Percentiles rank a stretch among this genome's conserved stretches.
phyloP scores from a whole-genome alignment of 495 filamentous ascomycete species.

The Pyrenopolyporus hunteri region DNA sequence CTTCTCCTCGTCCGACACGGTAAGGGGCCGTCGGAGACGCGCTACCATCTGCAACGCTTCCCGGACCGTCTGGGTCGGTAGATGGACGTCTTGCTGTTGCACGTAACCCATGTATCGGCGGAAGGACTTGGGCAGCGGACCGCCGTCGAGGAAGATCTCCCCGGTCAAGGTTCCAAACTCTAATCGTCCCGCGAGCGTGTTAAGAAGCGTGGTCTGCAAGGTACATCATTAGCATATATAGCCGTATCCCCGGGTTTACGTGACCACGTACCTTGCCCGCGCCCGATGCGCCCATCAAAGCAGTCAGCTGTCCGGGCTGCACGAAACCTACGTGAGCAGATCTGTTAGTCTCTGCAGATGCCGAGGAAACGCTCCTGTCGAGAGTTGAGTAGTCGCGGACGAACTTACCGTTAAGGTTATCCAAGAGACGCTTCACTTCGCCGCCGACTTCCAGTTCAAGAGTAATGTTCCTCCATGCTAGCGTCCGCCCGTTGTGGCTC shows the following conservation, averaged over 20 bases:
- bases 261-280: conserved; percentile 56
- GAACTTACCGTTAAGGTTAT: too few species aligned
- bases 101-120: conserved; percentile 72
- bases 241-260: neutral
- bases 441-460: too few species aligned
- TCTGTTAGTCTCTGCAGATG: too few species aligned
- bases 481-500: too few species aligned
- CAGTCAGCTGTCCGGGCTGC: conserved; percentile 70
- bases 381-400: too few species aligned
- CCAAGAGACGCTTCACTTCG: too few species aligned
- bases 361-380: too few species aligned
- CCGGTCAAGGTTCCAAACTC: conserved; percentile 66
- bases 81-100: conserved; percentile 76
- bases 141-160: conserved; percentile 69
- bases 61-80: conserved; percentile 72
- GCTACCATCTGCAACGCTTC: conserved; percentile 73
- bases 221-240: neutral
- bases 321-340: conserved; percentile 65
- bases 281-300: conserved; percentile 72
- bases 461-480: too few species aligned
- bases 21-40: conserved; percentile 69
- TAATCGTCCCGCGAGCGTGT: conserved; percentile 65
- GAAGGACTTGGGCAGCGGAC: conserved; percentile 63
- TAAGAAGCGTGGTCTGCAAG: conserved; percentile 65
- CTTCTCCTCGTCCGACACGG: conserved; percentile 64